These are phyloP conservation scores for Wickerhamomyces xylosicus DNA, from an alignment of 805 yeast genomes.

Conservation along the genomic window DNA sequence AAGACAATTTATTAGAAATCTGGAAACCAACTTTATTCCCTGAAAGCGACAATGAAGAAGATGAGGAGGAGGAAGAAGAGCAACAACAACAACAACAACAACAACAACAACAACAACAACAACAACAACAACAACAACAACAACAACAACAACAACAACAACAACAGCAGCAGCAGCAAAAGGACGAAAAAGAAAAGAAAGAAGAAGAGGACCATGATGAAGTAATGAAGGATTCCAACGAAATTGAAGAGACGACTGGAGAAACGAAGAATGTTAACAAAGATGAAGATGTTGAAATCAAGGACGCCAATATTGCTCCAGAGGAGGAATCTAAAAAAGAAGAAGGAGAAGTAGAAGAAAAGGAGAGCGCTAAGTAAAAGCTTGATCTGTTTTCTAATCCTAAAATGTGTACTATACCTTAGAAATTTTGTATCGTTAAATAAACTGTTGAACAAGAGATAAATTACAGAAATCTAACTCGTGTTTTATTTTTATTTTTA, in stretches of 20 bases:
- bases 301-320: background rate
- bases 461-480: no score
- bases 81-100: constrained; percentile 7
- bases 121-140: no score
- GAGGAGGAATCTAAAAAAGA: background rate
- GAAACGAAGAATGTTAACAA: no score
- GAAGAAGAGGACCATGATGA: background rate
- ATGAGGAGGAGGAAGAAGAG: constrained; percentile 15
- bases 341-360: background rate
- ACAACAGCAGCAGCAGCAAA: background rate
- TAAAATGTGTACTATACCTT: no score
- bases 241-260: background rate
- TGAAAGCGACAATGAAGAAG: constrained; percentile 32
- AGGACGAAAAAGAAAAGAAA: background rate
- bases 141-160: no score
- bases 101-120: no score
- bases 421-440: no score
- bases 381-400: no score
- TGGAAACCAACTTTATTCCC: constrained; percentile 42
- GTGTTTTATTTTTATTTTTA: no score
- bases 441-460: no score
- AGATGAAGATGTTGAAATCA: background rate
- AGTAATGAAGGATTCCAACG: constrained; percentile 1
- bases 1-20: constrained; percentile 64
- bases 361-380: no score